These are phyloP conservation scores for Volutella citrinella DNA, from an alignment of 2,329 filamentous ascomycete species.

Conservation along the genomic window DNA sequence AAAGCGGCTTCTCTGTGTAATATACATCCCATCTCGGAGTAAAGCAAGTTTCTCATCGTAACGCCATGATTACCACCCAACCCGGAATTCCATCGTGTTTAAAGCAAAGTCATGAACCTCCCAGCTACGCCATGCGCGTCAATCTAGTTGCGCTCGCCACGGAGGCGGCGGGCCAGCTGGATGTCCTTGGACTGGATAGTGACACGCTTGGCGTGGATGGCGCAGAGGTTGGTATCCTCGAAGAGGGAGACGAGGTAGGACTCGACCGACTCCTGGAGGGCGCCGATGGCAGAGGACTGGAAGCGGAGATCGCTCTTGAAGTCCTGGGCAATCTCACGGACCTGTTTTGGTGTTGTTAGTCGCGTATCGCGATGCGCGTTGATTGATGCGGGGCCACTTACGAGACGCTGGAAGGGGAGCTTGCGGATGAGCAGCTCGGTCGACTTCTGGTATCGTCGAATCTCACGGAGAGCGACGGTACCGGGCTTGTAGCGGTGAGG, in stretches of 20 bases:
- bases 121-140: conserved; percentile 20
- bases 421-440: conserved; percentile 96
- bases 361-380: background rate
- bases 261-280: conserved; percentile 97
- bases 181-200: conserved; percentile 98
- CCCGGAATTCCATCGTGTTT: conserved; percentile 35
- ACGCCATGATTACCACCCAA: conserved; percentile 46
- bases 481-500: conserved; percentile 86
- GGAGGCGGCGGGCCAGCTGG: conserved; percentile 91
- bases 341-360: conserved; percentile 36
- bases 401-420: conserved; percentile 95
- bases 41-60: conserved; percentile 38
- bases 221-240: conserved; percentile 97
- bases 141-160: conserved; percentile 83
- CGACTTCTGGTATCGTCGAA: conserved; percentile 96
- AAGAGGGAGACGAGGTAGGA: conserved; percentile 98
- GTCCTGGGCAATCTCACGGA: conserved; percentile 94
- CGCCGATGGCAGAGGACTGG: conserved; percentile 97
- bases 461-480: conserved; percentile 97
- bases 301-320: conserved; percentile 95
- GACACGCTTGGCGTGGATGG: conserved; percentile 98
- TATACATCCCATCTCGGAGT: conserved; percentile 42
- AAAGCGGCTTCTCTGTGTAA: conserved; percentile 31
- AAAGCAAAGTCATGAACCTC: conserved; percentile 42
- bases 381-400: conserved; percentile 38